Evolutionary conservation across 2,329 filamentous ascomycete genomes (phyloP).

Genomic region (Claviceps pazoutovae): DNA sequence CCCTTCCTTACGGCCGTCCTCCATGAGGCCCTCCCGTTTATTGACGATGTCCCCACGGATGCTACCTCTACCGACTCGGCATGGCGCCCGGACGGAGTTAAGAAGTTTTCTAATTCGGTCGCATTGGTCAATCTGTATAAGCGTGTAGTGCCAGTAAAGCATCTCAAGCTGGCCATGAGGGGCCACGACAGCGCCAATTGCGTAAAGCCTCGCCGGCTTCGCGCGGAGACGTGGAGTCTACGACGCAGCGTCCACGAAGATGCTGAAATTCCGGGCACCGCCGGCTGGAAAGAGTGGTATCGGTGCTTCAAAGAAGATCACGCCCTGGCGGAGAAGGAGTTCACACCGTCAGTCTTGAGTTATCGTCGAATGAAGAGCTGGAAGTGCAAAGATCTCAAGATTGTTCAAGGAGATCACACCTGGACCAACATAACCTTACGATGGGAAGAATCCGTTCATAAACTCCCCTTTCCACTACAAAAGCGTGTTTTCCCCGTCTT

Average conservation of each 20-base stretch:
- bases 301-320: constrained; percentile 39
- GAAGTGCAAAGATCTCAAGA: constrained; percentile 29
- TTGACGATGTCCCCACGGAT: constrained; percentile 33
- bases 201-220: constrained; percentile 9
- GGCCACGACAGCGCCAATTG: constrained; percentile 14
- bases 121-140: constrained; percentile 40
- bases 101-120: constrained; percentile 32
- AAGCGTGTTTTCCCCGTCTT: constrained; percentile 54
- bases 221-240: constrained; percentile 47
- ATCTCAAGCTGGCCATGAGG: constrained; percentile 26
- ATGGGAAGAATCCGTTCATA: constrained; percentile 53
- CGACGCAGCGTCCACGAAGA: constrained; percentile 49
- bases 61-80: constrained; percentile 6
- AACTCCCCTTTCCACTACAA: constrained; percentile 43
- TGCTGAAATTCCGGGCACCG: constrained; percentile 34
- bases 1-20: constrained; percentile 40
- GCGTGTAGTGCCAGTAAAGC: constrained; percentile 30
- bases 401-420: constrained; percentile 21
- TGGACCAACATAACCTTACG: constrained; percentile 36
- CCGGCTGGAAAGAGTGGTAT: constrained; percentile 50
- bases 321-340: constrained; percentile 25
- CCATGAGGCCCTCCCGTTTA: constrained; percentile 44
- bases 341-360: constrained; percentile 24
- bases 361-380: constrained; percentile 27
- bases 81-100: constrained; percentile 38